phyloP scores from a whole-genome alignment of 2,329 filamentous ascomycete species.

The Elsinoe arachidis region DNA sequence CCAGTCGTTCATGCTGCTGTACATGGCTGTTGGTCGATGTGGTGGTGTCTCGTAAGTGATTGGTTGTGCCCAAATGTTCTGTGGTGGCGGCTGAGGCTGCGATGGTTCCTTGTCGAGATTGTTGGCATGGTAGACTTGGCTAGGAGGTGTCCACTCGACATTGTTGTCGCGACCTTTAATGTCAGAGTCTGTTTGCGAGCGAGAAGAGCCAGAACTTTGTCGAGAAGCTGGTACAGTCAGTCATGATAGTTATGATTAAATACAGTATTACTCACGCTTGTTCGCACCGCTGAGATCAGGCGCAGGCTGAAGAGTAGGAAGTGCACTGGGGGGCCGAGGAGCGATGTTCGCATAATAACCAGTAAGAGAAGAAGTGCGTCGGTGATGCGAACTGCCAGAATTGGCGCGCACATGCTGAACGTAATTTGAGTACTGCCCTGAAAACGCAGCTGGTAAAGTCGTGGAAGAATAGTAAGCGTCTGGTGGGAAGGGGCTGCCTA shows the following conservation, averaged over 20 bases:
- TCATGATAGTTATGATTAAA: neutral
- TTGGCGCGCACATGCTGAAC: slow-evolving; percentile 22
- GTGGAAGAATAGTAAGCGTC: slow-evolving; percentile 31
- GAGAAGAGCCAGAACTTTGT: neutral
- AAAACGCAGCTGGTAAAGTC: slow-evolving; percentile 28
- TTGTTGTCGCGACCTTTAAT: slow-evolving; percentile 21
- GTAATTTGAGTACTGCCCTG: slow-evolving; percentile 29
- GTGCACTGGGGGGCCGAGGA: neutral
- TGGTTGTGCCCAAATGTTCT: neutral
- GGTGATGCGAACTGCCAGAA: slow-evolving; percentile 1
- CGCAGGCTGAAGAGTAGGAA: slow-evolving; percentile 6
- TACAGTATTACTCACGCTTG: neutral
- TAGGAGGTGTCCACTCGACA: slow-evolving; percentile 29
- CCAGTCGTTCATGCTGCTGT: neutral
- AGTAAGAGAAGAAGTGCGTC: slow-evolving; percentile 11
- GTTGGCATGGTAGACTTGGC: slow-evolving; percentile 20
- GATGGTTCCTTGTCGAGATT: neutral
- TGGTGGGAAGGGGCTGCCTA: slow-evolving; percentile 26
- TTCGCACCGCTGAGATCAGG: neutral
- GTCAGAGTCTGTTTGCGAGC: neutral
- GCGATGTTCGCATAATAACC: slow-evolving; percentile 10
- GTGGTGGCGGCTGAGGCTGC: neutral
- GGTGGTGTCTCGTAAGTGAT: neutral
- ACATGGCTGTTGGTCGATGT: neutral
- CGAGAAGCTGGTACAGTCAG: neutral